Evolutionary conservation across 2,329 filamentous ascomycete genomes (phyloP).

Genomic region (Cordyceps cateniannulata): DNA sequence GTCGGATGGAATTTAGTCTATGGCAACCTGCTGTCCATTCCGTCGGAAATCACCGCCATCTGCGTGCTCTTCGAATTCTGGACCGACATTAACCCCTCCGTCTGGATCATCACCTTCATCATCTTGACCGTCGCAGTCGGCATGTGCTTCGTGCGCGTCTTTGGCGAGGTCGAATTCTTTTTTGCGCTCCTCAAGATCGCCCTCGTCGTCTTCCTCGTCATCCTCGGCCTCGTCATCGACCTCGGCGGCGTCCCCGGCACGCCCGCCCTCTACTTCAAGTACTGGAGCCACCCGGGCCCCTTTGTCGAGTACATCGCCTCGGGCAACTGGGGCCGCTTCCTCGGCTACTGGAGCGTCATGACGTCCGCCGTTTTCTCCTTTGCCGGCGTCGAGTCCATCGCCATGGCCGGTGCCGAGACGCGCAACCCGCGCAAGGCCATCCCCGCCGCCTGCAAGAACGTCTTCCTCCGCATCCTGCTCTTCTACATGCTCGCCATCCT

Average conservation of each 20-base stretch:
- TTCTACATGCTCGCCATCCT: constrained; percentile 62
- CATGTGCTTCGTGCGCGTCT: constrained; percentile 50
- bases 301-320: constrained; percentile 59
- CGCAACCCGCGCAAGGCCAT: constrained; percentile 48
- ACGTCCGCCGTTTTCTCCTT: constrained; percentile 62
- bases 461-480: constrained; percentile 51
- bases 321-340: constrained; percentile 54
- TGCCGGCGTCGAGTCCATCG: constrained; percentile 57
- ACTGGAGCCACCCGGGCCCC: constrained; percentile 63
- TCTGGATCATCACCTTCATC: constrained; percentile 46
- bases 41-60: constrained; percentile 56
- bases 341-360: constrained; percentile 59
- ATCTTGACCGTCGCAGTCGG: constrained; percentile 50
- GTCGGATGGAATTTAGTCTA: constrained; percentile 50
- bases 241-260: constrained; percentile 55
- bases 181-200: constrained; percentile 51
- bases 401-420: constrained; percentile 56
- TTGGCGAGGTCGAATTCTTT: constrained; percentile 52
- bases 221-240: constrained; percentile 56
- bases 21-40: constrained; percentile 47
- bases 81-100: constrained; percentile 48
- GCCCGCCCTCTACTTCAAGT: constrained; percentile 56
- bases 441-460: constrained; percentile 48
- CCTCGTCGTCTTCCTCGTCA: constrained; percentile 55
- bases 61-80: constrained; percentile 58